Evolutionary conservation across 2,329 filamentous ascomycete genomes (phyloP).

Genomic region (Pseudogymnoascus sp.): DNA sequence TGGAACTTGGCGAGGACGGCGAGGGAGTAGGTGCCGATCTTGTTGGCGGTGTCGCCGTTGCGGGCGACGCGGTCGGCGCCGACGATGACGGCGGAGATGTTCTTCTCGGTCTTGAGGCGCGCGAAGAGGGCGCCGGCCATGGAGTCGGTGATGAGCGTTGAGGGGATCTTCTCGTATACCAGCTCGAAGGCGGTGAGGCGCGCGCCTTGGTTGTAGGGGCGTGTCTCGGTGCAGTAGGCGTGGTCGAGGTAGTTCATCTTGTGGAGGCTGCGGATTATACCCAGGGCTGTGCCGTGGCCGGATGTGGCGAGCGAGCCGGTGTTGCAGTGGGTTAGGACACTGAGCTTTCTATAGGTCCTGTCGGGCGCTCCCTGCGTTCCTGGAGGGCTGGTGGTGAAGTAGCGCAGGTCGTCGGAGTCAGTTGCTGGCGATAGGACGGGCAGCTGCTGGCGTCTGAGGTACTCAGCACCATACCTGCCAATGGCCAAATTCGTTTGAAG

Average conservation of each 20-base stretch:
- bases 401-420: constrained; percentile 22
- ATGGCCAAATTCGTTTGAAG: constrained; percentile 81
- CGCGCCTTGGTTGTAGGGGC: constrained; percentile 96
- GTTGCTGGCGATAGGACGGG: constrained; percentile 20
- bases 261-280: constrained; percentile 81
- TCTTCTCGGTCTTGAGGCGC: constrained; percentile 51
- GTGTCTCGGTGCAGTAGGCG: constrained; percentile 93
- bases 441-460: constrained; percentile 49
- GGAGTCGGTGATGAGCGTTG: constrained; percentile 88
- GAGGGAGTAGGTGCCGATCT: constrained; percentile 90
- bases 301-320: constrained; percentile 94
- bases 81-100: constrained; percentile 81
- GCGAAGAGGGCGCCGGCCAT: constrained; percentile 86
- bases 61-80: constrained; percentile 91
- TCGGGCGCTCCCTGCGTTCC: constrained; percentile 34
- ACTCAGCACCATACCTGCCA: constrained; percentile 73
- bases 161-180: constrained; percentile 85
- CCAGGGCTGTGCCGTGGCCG: constrained; percentile 92
- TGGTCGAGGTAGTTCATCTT: constrained; percentile 60
- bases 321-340: constrained; percentile 96
- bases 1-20: constrained; percentile 86
- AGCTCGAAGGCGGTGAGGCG: constrained; percentile 92
- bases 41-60: constrained; percentile 97
- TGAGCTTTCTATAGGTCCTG: constrained; percentile 49
- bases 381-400: constrained; percentile 31